phyloP scores from a whole-genome alignment of 495 filamentous ascomycete species.

The Penicillium salamii region DNA sequence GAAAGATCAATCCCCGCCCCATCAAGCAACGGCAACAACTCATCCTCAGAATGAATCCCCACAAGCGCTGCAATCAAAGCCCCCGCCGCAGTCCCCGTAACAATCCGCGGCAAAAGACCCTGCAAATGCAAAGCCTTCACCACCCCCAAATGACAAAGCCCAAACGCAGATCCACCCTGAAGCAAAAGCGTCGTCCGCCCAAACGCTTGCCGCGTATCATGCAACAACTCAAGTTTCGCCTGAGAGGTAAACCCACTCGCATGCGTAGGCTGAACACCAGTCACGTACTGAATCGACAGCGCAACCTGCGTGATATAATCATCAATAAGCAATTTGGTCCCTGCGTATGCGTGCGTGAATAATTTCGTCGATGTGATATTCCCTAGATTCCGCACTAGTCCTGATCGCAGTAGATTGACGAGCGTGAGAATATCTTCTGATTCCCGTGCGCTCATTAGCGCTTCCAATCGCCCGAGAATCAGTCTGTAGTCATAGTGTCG shows the following conservation, averaged over 20 bases:
- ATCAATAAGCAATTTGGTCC: constrained; percentile 87
- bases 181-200: constrained; percentile 82
- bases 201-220: constrained; percentile 88
- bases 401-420: constrained; percentile 76
- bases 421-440: constrained; percentile 71
- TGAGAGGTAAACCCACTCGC: constrained; percentile 69
- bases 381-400: constrained; percentile 85
- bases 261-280: constrained; percentile 57
- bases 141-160: constrained; percentile 85
- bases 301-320: constrained; percentile 86
- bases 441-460: constrained; percentile 71
- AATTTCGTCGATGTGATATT: constrained; percentile 84
- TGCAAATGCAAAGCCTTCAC: constrained; percentile 83
- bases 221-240: constrained; percentile 80
- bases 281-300: constrained; percentile 74
- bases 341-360: constrained; percentile 81
- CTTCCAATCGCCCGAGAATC: constrained; percentile 72
- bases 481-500: constrained; percentile 86
- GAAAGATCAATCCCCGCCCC: constrained; percentile 80
- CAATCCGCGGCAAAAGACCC: constrained; percentile 84
- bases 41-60: constrained; percentile 83
- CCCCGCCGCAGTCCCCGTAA: constrained; percentile 86
- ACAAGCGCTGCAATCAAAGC: constrained; percentile 90
- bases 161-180: constrained; percentile 91
- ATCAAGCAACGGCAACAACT: constrained; percentile 70